Base-by-base conservation (phyloP, 2,329 filamentous ascomycete species). In the Thyridium curvatum region DNA sequence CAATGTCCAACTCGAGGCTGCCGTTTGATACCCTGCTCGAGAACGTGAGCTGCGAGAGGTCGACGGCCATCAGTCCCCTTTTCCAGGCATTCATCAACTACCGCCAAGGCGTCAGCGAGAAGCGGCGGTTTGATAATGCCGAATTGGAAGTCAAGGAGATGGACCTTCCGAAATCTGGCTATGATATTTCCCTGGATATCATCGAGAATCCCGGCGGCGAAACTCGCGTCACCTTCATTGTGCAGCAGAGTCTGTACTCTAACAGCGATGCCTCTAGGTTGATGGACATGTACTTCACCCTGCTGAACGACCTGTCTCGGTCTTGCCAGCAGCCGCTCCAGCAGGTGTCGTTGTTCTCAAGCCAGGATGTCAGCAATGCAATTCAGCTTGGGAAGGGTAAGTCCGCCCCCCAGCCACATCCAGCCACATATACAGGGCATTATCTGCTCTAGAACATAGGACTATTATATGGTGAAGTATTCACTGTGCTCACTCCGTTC, bases 1-100 rank as follows among this genome's bases (percentile, higher is more conserved):
- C 66, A 0, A 52, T 76, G 0, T 45, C 41, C 0, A 52, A 73
- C 46, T 70, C 71, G 0, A 30, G 43, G 0, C 38, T 76, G 4
- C 74, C 74, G 0, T 72, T 75, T 38, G 65, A 75, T 32, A 53
- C 67, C 0, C 44, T 79, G 0, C 52, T 78, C 0, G 48, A 65
- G 1, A 53, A 69, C 18, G 52, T 77, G 2, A 50, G 57, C 3
- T 56, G 68, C 1, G 45, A 57, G 0, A 53, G 70, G 2, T 65
- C 67, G 0, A 40, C 60, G 0, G 42, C 53, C 0, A 46, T 65
- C 36, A 64, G 45, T 26, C 72, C 74, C 0, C 29, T 77, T 1
- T 76, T 75, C 54, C 74, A 78, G 47, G 60, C 53, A 0, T 54
- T 59, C 32, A 17, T 64, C 30, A 47, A 63, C 41, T 63, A 62